These are phyloP conservation scores for Geranomyces michiganensis DNA, from an alignment of 192 early-diverging fungal species.

Conservation along the genomic window DNA sequence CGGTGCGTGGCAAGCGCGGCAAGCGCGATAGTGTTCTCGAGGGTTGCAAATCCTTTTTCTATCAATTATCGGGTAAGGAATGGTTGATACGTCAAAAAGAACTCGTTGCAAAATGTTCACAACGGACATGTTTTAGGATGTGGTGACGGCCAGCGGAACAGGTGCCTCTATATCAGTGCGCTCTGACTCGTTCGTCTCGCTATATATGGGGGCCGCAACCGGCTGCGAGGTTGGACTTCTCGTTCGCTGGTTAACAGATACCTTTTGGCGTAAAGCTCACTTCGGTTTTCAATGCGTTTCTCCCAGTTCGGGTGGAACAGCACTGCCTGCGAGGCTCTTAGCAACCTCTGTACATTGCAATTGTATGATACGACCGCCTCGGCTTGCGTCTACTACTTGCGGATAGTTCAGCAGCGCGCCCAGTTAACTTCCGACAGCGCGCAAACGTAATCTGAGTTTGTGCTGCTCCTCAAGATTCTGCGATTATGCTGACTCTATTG, in stretches of 20 bases:
- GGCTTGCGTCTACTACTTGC: conserved; percentile 42
- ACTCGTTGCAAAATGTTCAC: conserved; percentile 20
- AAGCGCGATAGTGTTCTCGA: background rate
- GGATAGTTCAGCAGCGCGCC: conserved; percentile 26
- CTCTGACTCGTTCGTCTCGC: conserved; percentile 30
- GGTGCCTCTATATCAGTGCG: conserved; percentile 13
- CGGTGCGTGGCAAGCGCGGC: conserved; percentile 31
- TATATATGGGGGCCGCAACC: conserved; percentile 12
- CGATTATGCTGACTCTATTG: background rate
- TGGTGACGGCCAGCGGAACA: conserved; percentile 16
- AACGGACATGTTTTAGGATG: conserved; percentile 22
- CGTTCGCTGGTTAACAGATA: background rate
- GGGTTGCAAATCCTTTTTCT: background rate
- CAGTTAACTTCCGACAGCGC: conserved; percentile 48
- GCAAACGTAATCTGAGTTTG: conserved; percentile 30
- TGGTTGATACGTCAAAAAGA: background rate
- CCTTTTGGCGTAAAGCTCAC: background rate
- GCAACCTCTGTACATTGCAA: conserved; percentile 55
- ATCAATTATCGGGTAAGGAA: conserved; percentile 9
- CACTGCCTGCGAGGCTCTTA: conserved; percentile 46
- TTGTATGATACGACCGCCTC: conserved; percentile 41
- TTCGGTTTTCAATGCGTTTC: background rate
- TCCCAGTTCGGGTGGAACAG: conserved; percentile 36
- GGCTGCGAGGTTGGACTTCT: conserved; percentile 30
- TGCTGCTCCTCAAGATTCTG: background rate